These are phyloP conservation scores for Geotrichum phurueaensis DNA, from an alignment of 1,139 yeast genomes.

Conservation along the genomic window DNA sequence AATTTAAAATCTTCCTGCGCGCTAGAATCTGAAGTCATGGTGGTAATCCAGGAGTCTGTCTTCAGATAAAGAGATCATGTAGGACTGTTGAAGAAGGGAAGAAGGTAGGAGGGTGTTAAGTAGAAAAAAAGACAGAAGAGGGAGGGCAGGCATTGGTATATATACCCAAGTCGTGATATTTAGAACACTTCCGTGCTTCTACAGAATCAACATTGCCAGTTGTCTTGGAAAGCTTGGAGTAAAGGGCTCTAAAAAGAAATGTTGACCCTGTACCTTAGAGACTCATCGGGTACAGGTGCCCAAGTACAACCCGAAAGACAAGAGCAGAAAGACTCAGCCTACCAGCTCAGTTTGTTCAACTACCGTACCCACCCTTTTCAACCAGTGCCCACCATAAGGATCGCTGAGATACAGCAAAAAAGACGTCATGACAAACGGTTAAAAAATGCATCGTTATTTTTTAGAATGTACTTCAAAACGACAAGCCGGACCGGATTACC, in stretches of 20 bases:
- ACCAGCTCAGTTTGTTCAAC: not conserved
- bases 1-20: not conserved
- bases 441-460: too few relatives aligned
- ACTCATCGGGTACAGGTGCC: not conserved
- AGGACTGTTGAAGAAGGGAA: not conserved
- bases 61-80: not conserved
- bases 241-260: not conserved
- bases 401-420: not conserved
- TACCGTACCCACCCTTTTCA: not conserved
- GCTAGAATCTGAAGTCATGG: conserved; percentile 7
- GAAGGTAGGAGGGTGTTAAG: not conserved
- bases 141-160: not conserved
- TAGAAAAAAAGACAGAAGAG: not conserved
- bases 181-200: not conserved
- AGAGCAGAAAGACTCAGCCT: not conserved
- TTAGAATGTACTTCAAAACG: too few relatives aligned
- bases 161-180: not conserved
- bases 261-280: not conserved
- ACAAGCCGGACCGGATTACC: too few relatives aligned
- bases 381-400: not conserved
- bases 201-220: not conserved
- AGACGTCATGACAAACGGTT: not conserved
- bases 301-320: not conserved
- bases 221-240: not conserved
- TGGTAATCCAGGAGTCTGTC: not conserved